Conservation (phyloP, 78 protist species). For the Ministeria vibrans region DNA sequence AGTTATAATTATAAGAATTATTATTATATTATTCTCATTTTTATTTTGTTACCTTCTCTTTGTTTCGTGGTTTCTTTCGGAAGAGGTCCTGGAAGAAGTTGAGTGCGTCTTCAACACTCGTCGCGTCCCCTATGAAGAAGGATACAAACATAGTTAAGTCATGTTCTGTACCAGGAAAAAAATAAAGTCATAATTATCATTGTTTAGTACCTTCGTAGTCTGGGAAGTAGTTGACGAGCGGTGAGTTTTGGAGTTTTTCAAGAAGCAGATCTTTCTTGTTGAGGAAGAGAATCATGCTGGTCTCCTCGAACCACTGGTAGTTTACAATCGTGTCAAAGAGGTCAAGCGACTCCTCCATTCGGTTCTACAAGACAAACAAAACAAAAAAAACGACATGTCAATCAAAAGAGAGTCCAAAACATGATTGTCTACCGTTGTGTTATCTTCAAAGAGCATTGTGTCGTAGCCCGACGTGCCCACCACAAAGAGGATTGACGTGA, state of each 20-base stretch:
- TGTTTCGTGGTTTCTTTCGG: too few species aligned
- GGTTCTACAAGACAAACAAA: slow-evolving; percentile 39
- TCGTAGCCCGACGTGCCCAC: slow-evolving; percentile 29
- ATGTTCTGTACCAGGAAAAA: too few species aligned
- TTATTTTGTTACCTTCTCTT: too few species aligned
- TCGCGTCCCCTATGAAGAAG: too few species aligned
- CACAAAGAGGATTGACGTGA: slow-evolving; percentile 51
- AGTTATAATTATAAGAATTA: too few species aligned
- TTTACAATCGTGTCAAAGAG: slow-evolving; percentile 86
- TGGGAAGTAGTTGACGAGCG: slow-evolving; percentile 1
- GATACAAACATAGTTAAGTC: too few species aligned
- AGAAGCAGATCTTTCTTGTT: slow-evolving; percentile 47
- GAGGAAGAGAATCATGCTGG: slow-evolving; percentile 59
- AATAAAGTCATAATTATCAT: too few species aligned
- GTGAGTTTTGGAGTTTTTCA: slow-evolving; percentile 27
- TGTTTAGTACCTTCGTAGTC: slow-evolving; percentile 15
- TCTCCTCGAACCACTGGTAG: slow-evolving; percentile 75
- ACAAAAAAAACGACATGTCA: not conserved
- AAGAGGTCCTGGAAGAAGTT: too few species aligned
- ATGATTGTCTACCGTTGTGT: not conserved
- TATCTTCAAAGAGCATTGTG: slow-evolving; percentile 43
- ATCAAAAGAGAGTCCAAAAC: not conserved
- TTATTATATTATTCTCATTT: too few species aligned
- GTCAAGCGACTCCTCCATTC: slow-evolving; percentile 82
- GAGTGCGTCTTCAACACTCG: too few species aligned